Evolutionary conservation across 495 filamentous ascomycete species (phyloP).

Genomic region (Entonaema liquescens): DNA sequence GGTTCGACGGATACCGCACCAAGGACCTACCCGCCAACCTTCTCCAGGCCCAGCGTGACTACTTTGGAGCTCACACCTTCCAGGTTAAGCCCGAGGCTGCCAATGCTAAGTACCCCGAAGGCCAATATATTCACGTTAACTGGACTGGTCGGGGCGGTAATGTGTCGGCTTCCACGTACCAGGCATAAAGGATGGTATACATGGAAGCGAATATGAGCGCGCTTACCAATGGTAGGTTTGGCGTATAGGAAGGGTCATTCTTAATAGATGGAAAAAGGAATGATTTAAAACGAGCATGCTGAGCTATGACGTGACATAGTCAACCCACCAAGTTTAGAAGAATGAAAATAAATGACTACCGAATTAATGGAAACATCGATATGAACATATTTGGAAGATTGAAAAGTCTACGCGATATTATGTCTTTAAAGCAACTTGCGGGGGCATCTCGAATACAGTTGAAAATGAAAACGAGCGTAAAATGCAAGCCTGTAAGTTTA

Average conservation of each 20-base stretch:
- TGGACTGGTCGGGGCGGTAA: constrained; percentile 98
- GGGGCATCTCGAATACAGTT: not conserved
- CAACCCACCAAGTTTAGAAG: constrained; percentile 19
- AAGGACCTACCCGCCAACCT: constrained; percentile 96
- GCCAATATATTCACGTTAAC: constrained; percentile 97
- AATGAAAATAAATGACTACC: constrained; percentile 39
- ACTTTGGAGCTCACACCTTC: constrained; percentile 99
- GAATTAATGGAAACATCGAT: constrained; percentile 25
- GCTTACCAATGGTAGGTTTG: constrained; percentile 15
- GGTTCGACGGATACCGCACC: constrained; percentile 98
- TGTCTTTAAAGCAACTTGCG: not conserved
- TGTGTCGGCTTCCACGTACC: constrained; percentile 95
- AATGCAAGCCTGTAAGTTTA: no score
- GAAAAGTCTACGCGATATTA: not conserved
- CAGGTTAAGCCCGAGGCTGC: constrained; percentile 91
- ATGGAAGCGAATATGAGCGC: constrained; percentile 6
- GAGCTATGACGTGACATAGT: constrained; percentile 23
- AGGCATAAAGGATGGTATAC: constrained; percentile 71
- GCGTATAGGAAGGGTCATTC: constrained; percentile 14
- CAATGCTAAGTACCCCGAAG: constrained; percentile 82
- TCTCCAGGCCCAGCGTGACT: constrained; percentile 97
- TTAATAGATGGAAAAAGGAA: constrained; percentile 31
- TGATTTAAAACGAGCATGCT: constrained; percentile 21
- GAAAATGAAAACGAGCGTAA: no score
- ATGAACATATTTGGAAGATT: constrained; percentile 9